Evolutionary conservation across 129 eudicot genomes (phyloP), one percentile per base, ranked within the genome.

Genomic region (Rutidosis leptorrhynchoides): DNA sequence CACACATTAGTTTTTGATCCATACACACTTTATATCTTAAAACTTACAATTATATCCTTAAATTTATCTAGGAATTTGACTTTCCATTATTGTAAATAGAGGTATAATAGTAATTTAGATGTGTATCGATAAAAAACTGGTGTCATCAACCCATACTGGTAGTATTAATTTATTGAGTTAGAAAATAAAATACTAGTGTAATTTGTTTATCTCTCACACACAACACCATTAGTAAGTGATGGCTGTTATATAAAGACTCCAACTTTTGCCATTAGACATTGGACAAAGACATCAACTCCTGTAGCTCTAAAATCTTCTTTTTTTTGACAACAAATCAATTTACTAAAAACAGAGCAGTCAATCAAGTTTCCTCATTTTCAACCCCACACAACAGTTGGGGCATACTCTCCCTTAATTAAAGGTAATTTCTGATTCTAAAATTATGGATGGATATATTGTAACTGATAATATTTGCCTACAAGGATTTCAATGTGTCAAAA

Each of bases 161-260:
- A n/a, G n/a, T n/a, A n/a, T n/a, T n/a, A n/a, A n/a, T n/a, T n/a
- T n/a, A n/a, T n/a, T 32, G 62, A 71, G 68, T 37, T 29, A 40
- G 12, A 71, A 64, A 61, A 60, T 24, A 63, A n/a, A n/a, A n/a
- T n/a, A n/a, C n/a, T n/a, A n/a, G n/a, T n/a, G n/a, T n/a, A n/a
- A n/a, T n/a, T n/a, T 27, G 22, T 53, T 45, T 74, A 73, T 74
- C 74, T 75, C 74, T 58, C 79, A 75, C 79, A 1, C 74, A 75
- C 68, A 11, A 75, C 68, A 65, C 73, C 73, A 57, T 58, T n/a
- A 56, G 57, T 74, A 33, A 59, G 74, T 75, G 80, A 56, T 68
- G 80, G 80, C 74, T 75, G 62, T 70, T 60, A 68, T 75, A 75
- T 75, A 68, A 59, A 59, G 63, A 33, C 29, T 25, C 58, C 64